Base-by-base conservation (phyloP, 345 rosid genomes). In the Conringia planisiliqua region DNA sequence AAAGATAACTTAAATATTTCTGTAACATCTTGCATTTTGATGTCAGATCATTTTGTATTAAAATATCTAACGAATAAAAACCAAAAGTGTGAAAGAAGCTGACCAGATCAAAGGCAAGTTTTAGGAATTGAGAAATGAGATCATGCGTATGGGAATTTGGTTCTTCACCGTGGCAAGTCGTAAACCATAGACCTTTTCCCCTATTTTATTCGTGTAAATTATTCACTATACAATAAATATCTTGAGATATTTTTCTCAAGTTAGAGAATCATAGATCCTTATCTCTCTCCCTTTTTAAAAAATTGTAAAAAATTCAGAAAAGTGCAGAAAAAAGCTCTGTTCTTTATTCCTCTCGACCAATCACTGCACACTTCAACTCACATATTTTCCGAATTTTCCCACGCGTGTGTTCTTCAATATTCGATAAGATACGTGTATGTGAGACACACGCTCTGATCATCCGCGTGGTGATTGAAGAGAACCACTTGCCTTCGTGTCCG, bases 291-390 rank as follows among this genome's bases (percentile, higher is more conserved):
- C 4, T 13, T 60, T 26, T 68, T 20, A 4, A 42, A 30, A 50
- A 42, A 11, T 20, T 3, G 3, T 7, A 29, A 13, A 59, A 6
- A 54, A 40, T 5, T n/a, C 50, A 63, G 14, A 62, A 76, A 70
- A 76, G 75, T 76, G 80, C 80, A 70, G 27, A 27, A 55, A 67
- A 67, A 76, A 70, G 70, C 61, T 44, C 66, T 70, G 8, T 55
- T 7, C 66, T 70, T 63, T 76, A 76, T 76, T 70, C 71, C 66
- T 1, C 38, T 40, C n/a, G 18, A 36, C 71, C 80, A 76, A 63
- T 70, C 38, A 70, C 75, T 55, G 1, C 62, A 58, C 42, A 24
- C 6, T 24, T 18, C 17, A 27, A 10, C 4, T 4, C 55, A 14
- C 55, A 12, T 29, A 22, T 27, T 57, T 3, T 74, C 27, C 18